Evolutionary conservation across 2,329 filamentous ascomycete species (phyloP).

Genomic region (Aspergillus sp.): DNA sequence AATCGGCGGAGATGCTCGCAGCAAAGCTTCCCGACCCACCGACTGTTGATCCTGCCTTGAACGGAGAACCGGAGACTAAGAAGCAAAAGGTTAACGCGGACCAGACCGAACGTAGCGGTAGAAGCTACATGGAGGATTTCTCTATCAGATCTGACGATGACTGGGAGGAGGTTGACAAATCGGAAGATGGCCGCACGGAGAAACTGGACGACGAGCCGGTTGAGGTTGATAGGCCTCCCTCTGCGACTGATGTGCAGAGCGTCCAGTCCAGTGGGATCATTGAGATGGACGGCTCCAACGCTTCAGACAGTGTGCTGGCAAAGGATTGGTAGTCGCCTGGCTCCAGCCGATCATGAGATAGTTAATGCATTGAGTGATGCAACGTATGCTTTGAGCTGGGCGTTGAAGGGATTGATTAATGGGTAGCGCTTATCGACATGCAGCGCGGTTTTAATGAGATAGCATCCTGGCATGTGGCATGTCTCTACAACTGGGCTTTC

Average conservation of each 20-base stretch:
- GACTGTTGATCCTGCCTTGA: conserved; percentile 47
- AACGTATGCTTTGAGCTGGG: background rate
- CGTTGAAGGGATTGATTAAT: background rate
- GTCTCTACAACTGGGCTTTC: background rate
- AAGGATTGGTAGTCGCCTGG: conserved; percentile 22
- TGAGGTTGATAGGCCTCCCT: conserved; percentile 33
- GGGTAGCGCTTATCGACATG: background rate
- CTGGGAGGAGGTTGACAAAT: conserved; percentile 43
- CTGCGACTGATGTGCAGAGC: conserved; percentile 37
- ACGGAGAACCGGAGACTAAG: conserved; percentile 50
- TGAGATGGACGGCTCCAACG: conserved; percentile 28
- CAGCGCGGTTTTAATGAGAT: background rate
- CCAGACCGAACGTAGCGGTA: conserved; percentile 6
- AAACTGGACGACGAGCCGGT: conserved; percentile 37
- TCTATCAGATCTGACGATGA: conserved; percentile 31
- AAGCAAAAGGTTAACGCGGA: conserved; percentile 46
- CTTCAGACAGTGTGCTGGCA: conserved; percentile 22
- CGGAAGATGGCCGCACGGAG: conserved; percentile 27
- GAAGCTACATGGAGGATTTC: conserved; percentile 7
- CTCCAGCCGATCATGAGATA: background rate
- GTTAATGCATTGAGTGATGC: background rate
- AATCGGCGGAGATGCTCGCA: conserved; percentile 36
- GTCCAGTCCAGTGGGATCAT: conserved; percentile 37
- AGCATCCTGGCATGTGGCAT: background rate
- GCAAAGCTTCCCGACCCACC: conserved; percentile 53